Conservation (phyloP, 805 yeast genomes). For the Metschnikowia anglica region DNA sequence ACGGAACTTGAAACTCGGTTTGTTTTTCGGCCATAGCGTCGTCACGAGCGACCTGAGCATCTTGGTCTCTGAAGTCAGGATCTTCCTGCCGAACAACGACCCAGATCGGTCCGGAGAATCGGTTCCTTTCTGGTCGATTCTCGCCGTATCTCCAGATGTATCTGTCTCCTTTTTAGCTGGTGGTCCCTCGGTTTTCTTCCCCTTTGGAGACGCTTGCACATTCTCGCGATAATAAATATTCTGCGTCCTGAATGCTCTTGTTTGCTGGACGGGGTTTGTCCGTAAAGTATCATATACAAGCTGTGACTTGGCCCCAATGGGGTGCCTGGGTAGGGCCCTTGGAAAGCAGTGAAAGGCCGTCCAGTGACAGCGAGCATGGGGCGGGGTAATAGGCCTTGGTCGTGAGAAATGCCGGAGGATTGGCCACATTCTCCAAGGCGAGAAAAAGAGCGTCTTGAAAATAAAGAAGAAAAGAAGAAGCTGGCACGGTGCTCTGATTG, state of each 20-base stretch:
- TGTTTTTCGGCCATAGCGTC: conserved; percentile 81
- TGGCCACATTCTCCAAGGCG: background rate
- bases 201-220: no score
- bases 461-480: background rate
- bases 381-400: background rate
- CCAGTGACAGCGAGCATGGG: background rate
- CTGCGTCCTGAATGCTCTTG: no score
- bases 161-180: no score
- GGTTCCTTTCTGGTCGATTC: no score
- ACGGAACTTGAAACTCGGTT: conserved; percentile 63
- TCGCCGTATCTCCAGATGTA: no score
- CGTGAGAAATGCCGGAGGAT: conserved; percentile 2
- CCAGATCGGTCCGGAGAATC: background rate
- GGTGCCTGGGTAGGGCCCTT: no score
- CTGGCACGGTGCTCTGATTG: no score
- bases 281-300: no score
- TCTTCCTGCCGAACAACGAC: conserved; percentile 16
- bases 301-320: no score
- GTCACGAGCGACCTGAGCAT: conserved; percentile 64
- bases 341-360: background rate
- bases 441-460: background rate
- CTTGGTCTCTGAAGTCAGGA: conserved; percentile 43
- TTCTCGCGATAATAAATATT: no score
- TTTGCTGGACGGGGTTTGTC: no score
- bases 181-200: no score